These are phyloP conservation scores for Rhodotorula toruloides DNA, from an alignment of 768 basidiomycete genomes.

Conservation along the genomic window DNA sequence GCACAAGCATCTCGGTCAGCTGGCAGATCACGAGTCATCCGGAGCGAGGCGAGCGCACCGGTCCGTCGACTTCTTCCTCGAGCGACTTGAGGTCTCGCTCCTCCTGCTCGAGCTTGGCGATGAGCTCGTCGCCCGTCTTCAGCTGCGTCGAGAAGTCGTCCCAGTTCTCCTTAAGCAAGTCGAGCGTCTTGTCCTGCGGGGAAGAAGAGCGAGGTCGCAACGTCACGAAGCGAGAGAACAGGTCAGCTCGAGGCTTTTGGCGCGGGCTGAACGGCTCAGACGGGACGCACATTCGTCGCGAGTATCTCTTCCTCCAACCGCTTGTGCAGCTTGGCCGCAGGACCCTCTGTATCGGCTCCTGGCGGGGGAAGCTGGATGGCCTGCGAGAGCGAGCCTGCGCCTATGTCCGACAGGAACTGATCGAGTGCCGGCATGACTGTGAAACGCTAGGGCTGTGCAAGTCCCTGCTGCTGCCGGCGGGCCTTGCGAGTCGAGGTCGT, in stretches of 20 bases:
- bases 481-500: not conserved
- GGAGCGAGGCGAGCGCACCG: not conserved
- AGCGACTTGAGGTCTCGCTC: conserved; percentile 12
- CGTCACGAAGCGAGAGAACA: not conserved
- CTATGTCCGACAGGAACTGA: conserved; percentile 4
- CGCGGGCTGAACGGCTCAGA: not conserved
- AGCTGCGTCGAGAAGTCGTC: conserved; percentile 9
- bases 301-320: conserved; percentile 15
- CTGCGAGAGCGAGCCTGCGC: not conserved
- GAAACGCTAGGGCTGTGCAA: too few relatives aligned
- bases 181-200: conserved; percentile 22
- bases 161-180: conserved; percentile 16
- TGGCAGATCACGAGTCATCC: not conserved
- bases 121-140: not conserved
- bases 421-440: conserved; percentile 14
- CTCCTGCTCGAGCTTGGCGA: conserved; percentile 1
- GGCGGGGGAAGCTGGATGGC: not conserved
- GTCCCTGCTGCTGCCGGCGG: not conserved
- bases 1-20: not conserved
- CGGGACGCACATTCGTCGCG: conserved; percentile 2
- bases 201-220: not conserved
- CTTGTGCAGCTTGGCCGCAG: not conserved
- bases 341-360: not conserved
- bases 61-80: conserved; percentile 7
- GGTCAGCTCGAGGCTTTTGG: not conserved